These are phyloP conservation scores for Sarcodon aspratus DNA, from an alignment of 768 basidiomycete genomes.

Conservation along the genomic window DNA sequence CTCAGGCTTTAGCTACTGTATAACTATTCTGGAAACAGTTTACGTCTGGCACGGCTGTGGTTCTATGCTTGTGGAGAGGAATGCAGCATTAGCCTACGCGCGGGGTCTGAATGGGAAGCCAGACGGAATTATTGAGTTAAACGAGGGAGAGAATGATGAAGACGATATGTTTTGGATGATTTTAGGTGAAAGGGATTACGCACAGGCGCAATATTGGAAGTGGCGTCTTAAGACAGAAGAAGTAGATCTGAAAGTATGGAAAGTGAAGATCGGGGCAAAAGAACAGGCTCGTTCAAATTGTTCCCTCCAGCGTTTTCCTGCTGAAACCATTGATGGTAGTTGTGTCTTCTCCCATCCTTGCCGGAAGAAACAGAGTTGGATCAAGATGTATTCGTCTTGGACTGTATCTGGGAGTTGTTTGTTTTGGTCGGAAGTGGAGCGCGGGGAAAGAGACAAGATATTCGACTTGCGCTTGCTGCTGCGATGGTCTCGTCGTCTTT, in stretches of 20 bases:
- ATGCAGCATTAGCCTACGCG: conserved; percentile 54
- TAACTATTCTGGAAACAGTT: conserved; percentile 55
- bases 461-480: conserved; percentile 46
- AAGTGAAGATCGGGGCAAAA: conserved; percentile 28
- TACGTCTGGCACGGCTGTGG: conserved; percentile 82
- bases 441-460: conserved; percentile 46
- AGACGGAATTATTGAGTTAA: conserved; percentile 38
- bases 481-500: conserved; percentile 33
- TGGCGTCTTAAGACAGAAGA: conserved; percentile 40
- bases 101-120: conserved; percentile 28
- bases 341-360: conserved; percentile 33
- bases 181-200: conserved; percentile 46
- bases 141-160: conserved; percentile 52
- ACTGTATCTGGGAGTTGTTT: conserved; percentile 76
- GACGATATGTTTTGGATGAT: conserved; percentile 86
- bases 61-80: conserved; percentile 43
- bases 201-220: conserved; percentile 74
- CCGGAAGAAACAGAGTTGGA: conserved; percentile 25
- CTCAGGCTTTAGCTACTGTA: conserved; percentile 77
- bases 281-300: conserved; percentile 26
- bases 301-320: background rate
- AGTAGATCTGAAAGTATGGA: conserved; percentile 48
- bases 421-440: conserved; percentile 60
- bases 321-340: conserved; percentile 22
- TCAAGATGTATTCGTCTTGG: conserved; percentile 49